Evolutionary conservation across 192 early-diverging fungal species (phyloP).

Genomic region (Obelidium mucronatum): DNA sequence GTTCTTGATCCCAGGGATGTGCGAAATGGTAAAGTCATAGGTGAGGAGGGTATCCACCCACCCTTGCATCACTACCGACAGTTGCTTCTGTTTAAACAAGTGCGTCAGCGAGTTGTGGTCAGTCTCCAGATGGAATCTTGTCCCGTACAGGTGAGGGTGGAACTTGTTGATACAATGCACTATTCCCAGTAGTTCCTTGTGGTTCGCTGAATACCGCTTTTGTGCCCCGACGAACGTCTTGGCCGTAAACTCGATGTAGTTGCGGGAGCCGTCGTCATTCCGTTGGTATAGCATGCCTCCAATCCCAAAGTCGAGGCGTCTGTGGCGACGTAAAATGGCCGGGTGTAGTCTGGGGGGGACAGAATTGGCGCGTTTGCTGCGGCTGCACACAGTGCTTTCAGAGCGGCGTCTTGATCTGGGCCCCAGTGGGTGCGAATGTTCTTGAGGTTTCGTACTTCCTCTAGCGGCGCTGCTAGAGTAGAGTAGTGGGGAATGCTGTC

Average conservation of each 20-base stretch:
- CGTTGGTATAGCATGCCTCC: not conserved
- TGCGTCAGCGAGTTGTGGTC: not conserved
- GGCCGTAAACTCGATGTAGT: not conserved
- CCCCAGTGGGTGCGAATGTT: not conserved
- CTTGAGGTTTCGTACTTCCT: constrained; percentile 3
- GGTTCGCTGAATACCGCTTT: not conserved
- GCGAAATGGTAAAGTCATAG: not conserved
- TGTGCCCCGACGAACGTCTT: not conserved
- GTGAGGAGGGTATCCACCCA: not conserved
- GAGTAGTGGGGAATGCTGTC: not conserved
- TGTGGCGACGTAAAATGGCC: not conserved
- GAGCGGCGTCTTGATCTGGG: not conserved
- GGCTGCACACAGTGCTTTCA: not conserved
- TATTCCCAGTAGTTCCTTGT: not conserved
- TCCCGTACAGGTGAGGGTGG: not conserved
- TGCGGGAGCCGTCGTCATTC: not conserved
- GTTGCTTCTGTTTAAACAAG: not conserved
- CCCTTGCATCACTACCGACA: not conserved
- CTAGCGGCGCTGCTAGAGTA: not conserved
- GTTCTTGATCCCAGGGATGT: not conserved
- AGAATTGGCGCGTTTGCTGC: not conserved
- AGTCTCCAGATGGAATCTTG: not conserved
- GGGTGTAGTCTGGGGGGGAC: not conserved
- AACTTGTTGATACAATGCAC: not conserved
- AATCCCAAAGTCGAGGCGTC: constrained; percentile 3